Percentiles rank a stretch among this genome's conserved stretches.
Conservation (phyloP, 2,329 filamentous ascomycete species). For the Amesomyces nigricolor region DNA sequence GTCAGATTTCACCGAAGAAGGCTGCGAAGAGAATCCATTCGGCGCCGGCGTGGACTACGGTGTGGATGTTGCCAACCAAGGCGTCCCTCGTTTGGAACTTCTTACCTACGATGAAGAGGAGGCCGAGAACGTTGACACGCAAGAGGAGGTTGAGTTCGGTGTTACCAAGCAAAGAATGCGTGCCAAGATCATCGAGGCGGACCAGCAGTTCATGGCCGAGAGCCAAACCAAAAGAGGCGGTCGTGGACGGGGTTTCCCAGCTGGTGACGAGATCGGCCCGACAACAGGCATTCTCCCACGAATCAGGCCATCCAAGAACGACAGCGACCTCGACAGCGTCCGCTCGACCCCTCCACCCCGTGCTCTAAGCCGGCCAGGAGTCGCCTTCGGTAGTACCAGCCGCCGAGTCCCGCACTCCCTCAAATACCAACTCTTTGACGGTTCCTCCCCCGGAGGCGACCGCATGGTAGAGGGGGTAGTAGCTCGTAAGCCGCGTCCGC, state of each 20-base stretch:
- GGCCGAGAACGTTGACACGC: slow-evolving; percentile 68
- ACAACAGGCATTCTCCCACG: slow-evolving; percentile 53
- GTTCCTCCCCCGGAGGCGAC: slow-evolving; percentile 52
- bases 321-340: slow-evolving; percentile 49
- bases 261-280: slow-evolving; percentile 47
- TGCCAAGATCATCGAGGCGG: slow-evolving; percentile 68
- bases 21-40: slow-evolving; percentile 86
- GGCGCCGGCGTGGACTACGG: slow-evolving; percentile 64
- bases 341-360: slow-evolving; percentile 48
- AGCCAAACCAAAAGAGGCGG: slow-evolving; percentile 52
- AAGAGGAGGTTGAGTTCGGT: slow-evolving; percentile 64
- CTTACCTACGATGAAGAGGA: slow-evolving; percentile 61
- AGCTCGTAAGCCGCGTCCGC: slow-evolving; percentile 61
- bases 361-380: slow-evolving; percentile 32
- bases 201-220: slow-evolving; percentile 62
- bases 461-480: slow-evolving; percentile 51
- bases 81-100: slow-evolving; percentile 60
- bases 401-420: slow-evolving; percentile 45
- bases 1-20: slow-evolving; percentile 86
- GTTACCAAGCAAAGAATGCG: slow-evolving; percentile 68
- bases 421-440: slow-evolving; percentile 56
- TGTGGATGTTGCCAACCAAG: slow-evolving; percentile 59
- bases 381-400: slow-evolving; percentile 32
- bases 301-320: slow-evolving; percentile 58
- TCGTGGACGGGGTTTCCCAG: slow-evolving; percentile 27